These are phyloP conservation scores for Coemansia javaensis DNA, from an alignment of 192 early-diverging fungal species.

Conservation along the genomic window DNA sequence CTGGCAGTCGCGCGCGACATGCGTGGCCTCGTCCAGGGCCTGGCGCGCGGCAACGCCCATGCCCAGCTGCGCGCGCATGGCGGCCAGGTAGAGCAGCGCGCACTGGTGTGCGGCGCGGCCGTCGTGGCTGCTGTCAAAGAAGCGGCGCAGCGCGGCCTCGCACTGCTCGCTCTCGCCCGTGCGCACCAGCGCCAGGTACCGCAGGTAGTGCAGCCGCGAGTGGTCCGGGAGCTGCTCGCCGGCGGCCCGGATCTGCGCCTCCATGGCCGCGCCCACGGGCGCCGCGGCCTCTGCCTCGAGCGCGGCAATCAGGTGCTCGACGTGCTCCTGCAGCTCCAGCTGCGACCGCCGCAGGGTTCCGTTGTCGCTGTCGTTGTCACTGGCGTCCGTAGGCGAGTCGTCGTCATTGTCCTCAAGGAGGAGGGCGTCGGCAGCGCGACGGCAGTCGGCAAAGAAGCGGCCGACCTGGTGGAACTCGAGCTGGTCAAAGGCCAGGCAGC, in stretches of 20 bases:
- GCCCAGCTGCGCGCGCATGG: constrained; percentile 31
- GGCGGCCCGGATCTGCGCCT: constrained; percentile 5
- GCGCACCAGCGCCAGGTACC: constrained; percentile 21
- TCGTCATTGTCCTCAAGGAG: too few species aligned
- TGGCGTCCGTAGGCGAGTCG: too few species aligned
- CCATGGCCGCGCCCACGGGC: constrained; percentile 5
- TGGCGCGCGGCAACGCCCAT: constrained; percentile 12
- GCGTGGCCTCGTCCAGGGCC: constrained; percentile 36
- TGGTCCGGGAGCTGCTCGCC: constrained; percentile 8
- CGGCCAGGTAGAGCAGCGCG: constrained; percentile 35
- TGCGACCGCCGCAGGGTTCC: too few species aligned
- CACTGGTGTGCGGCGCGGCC: constrained; percentile 18
- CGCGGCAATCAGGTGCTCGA: constrained; percentile 17
- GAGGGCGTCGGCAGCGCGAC: background rate
- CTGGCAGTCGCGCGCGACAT: constrained; percentile 43
- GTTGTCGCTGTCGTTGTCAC: too few species aligned
- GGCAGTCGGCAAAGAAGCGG: constrained; percentile 17
- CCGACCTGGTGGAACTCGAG: constrained; percentile 43
- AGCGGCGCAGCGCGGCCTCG: constrained; percentile 18
- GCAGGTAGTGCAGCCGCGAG: constrained; percentile 27
- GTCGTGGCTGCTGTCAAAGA: constrained; percentile 36
- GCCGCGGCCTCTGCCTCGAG: constrained; percentile 19
- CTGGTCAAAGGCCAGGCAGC: constrained; percentile 40
- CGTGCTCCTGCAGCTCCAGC: constrained; percentile 23
- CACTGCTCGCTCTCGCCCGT: constrained; percentile 24